phyloP scores from a whole-genome alignment of 2,329 filamentous ascomycete genomes.

The Fusarium udum region DNA sequence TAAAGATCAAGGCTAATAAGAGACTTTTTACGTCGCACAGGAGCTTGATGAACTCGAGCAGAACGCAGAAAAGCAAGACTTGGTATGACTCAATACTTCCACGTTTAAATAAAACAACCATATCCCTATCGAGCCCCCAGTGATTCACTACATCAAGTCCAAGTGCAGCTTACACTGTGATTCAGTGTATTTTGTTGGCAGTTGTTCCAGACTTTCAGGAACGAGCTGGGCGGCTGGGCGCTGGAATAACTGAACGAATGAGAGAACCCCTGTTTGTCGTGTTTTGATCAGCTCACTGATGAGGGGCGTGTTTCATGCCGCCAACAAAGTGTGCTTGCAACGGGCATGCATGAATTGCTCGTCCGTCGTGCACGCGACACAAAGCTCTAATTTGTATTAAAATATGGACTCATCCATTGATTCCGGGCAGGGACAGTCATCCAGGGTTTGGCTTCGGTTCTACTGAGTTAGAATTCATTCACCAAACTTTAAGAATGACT shows the following conservation, averaged over 20 bases:
- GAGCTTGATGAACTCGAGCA: background rate
- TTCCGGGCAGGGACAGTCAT: background rate
- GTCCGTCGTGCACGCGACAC: constrained; percentile 31
- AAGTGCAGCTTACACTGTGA: background rate
- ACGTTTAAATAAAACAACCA: background rate
- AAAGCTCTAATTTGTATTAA: background rate
- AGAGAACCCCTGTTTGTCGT: constrained; percentile 32
- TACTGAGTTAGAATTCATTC: background rate
- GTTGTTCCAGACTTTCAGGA: background rate
- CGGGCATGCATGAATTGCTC: background rate
- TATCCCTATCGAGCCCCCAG: background rate
- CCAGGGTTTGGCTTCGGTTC: background rate
- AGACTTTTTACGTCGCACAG: background rate
- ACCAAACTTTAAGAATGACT: background rate
- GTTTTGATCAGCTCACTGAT: constrained; percentile 8
- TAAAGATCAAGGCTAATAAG: background rate
- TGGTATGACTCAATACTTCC: constrained; percentile 7
- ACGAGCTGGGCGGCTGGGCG: background rate
- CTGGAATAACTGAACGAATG: constrained; percentile 29
- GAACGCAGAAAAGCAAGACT: background rate
- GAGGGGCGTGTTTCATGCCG: constrained; percentile 7
- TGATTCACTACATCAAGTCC: background rate
- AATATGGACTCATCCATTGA: background rate
- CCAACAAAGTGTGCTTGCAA: background rate
- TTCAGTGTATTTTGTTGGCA: background rate